Evolutionary conservation across 495 filamentous ascomycete genomes (phyloP).

Genomic region (Penicillium nucicola): DNA sequence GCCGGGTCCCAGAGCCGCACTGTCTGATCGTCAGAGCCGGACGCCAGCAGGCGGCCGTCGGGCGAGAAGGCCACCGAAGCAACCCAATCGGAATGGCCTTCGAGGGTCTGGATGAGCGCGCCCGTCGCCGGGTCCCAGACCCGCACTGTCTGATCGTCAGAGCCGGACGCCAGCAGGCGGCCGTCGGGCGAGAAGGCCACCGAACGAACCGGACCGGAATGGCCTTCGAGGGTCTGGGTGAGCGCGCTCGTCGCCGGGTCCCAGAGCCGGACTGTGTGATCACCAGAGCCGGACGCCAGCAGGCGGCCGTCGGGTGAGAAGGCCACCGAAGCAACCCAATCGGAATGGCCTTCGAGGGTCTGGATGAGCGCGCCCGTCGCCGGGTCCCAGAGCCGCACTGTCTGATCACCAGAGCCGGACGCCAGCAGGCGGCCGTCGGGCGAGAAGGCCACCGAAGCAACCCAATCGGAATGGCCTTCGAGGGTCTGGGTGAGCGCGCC

Average conservation of each 20-base stretch:
- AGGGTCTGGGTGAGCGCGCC: not conserved
- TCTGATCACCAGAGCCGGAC: constrained; percentile 8
- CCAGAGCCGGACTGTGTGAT: not conserved
- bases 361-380: too few relatives aligned
- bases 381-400: not conserved
- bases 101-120: not conserved
- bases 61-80: not conserved
- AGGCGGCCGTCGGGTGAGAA: not conserved
- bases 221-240: not conserved
- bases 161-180: too few relatives aligned
- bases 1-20: too few relatives aligned
- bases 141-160: not conserved
- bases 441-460: constrained; percentile 27
- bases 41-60: too few relatives aligned
- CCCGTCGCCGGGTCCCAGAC: not conserved
- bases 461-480: constrained; percentile 14
- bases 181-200: not conserved
- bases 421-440: constrained; percentile 19
- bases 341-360: too few relatives aligned
- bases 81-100: not conserved
- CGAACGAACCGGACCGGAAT: not conserved
- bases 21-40: too few relatives aligned
- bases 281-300: not conserved
- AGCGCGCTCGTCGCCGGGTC: not conserved
- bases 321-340: not conserved